Conservation (phyloP, 2,329 filamentous ascomycete species). For the Botrytis galanthina region DNA sequence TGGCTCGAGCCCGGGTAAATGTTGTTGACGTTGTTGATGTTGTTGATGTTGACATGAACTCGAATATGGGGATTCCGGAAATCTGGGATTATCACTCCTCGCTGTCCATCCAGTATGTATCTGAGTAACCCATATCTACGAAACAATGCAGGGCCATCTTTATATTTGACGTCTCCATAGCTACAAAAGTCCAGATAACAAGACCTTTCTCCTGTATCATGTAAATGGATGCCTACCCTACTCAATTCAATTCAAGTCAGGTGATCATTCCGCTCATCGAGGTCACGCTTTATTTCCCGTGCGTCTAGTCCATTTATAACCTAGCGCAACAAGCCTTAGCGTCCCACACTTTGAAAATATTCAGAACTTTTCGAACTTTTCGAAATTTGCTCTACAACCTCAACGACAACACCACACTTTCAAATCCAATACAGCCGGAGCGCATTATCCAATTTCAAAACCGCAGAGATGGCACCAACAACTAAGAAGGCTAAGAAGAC, state of each 20-base stretch:
- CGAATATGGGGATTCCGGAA: neutral
- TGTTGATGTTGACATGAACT: neutral
- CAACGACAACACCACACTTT: constrained; percentile 20
- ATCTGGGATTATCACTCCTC: neutral
- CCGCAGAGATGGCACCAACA: constrained; percentile 45
- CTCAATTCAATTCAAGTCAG: neutral
- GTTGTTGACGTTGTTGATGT: neutral
- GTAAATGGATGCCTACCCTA: neutral
- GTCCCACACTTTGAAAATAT: constrained; percentile 15
- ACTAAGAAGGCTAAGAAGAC: constrained; percentile 81
- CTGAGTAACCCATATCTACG: neutral
- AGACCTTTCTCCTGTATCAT: constrained; percentile 2
- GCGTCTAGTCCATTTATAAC: neutral
- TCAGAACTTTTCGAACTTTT: neutral
- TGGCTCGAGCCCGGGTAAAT: neutral
- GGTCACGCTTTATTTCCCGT: neutral
- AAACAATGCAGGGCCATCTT: neutral
- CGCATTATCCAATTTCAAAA: constrained; percentile 39
- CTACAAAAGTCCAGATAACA: neutral
- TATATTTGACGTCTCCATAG: neutral
- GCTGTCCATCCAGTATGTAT: neutral
- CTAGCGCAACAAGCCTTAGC: constrained; percentile 3
- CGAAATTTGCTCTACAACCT: neutral
- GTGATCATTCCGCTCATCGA: rapidly evolving
- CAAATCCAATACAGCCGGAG: constrained; percentile 37